phyloP scores from a whole-genome alignment of 2,329 filamentous ascomycete genomes.

The Verticillium klebahnii region DNA sequence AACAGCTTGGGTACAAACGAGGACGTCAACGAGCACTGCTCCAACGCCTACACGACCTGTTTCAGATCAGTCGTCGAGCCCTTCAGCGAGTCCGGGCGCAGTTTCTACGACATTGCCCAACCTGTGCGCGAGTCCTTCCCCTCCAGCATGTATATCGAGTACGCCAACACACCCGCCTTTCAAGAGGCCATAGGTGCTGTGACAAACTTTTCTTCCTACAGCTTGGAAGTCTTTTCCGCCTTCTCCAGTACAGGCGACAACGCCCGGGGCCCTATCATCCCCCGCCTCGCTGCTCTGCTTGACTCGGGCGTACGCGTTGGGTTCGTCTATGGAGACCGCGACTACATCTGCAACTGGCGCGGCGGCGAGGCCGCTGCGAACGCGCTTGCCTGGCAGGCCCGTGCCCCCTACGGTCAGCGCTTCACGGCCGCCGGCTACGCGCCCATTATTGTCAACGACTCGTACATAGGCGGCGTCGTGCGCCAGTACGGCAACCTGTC shows the following conservation, averaged over 20 bases:
- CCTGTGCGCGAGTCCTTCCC: constrained; percentile 56
- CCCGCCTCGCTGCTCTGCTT: constrained; percentile 56
- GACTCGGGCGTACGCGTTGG: constrained; percentile 62
- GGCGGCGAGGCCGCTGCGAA: constrained; percentile 73
- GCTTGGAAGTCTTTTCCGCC: constrained; percentile 37
- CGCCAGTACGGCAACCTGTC: constrained; percentile 73
- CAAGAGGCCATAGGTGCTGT: constrained; percentile 54
- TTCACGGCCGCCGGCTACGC: constrained; percentile 69
- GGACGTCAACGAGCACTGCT: constrained; percentile 8
- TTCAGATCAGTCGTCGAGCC: constrained; percentile 50
- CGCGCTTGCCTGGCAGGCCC: constrained; percentile 47
- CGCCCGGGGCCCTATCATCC: constrained; percentile 56
- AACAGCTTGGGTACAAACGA: constrained; percentile 8
- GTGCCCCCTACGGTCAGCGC: constrained; percentile 38
- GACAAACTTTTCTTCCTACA: constrained; percentile 52
- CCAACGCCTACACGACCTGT: constrained; percentile 27
- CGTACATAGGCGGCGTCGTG: constrained; percentile 66
- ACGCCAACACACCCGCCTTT: constrained; percentile 55
- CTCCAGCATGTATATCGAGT: constrained; percentile 54
- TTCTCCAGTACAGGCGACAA: constrained; percentile 54
- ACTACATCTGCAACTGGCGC: constrained; percentile 64
- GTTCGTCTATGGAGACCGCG: constrained; percentile 64
- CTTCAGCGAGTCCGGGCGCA: constrained; percentile 52
- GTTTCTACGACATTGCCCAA: constrained; percentile 58
- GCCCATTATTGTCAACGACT: constrained; percentile 63